Conservation (phyloP, 305 asterid species). For the Caryopteris hybrid region DNA sequence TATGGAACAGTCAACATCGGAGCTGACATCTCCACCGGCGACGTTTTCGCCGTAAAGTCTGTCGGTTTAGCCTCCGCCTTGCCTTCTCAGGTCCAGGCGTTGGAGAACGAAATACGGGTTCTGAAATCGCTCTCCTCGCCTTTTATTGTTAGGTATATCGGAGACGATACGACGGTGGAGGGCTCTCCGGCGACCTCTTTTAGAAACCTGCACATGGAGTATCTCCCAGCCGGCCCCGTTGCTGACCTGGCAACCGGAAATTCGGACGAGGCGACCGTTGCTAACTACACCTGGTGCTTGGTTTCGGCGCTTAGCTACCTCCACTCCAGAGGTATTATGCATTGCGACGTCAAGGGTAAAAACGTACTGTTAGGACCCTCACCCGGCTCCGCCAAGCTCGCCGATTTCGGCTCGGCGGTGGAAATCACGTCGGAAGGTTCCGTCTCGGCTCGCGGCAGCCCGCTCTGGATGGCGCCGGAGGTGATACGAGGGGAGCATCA, state of each 20-base stretch:
- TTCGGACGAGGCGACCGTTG: slow-evolving; percentile 22
- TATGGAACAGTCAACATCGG: slow-evolving; percentile 45
- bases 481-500: slow-evolving; percentile 43
- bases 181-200: neutral
- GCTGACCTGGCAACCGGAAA: slow-evolving; percentile 27
- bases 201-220: slow-evolving; percentile 52
- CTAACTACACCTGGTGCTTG: slow-evolving; percentile 40
- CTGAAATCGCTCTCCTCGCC: slow-evolving; percentile 42
- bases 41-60: slow-evolving; percentile 52
- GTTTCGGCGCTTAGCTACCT: slow-evolving; percentile 43
- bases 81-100: slow-evolving; percentile 34
- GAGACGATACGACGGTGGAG: slow-evolving; percentile 38
- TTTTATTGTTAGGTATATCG: slow-evolving; percentile 39
- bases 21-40: slow-evolving; percentile 17
- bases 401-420: slow-evolving; percentile 60
- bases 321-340: slow-evolving; percentile 47
- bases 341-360: slow-evolving; percentile 55
- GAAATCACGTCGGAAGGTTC: neutral
- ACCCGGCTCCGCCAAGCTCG: slow-evolving; percentile 46
- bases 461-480: slow-evolving; percentile 75
- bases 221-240: slow-evolving; percentile 41
- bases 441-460: slow-evolving; percentile 40
- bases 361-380: slow-evolving; percentile 40
- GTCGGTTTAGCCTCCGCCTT: slow-evolving; percentile 19
- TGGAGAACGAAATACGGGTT: slow-evolving; percentile 47